Evolutionary conservation across 2,329 filamentous ascomycete genomes (phyloP).

Genomic region (Diaporthe sp.): DNA sequence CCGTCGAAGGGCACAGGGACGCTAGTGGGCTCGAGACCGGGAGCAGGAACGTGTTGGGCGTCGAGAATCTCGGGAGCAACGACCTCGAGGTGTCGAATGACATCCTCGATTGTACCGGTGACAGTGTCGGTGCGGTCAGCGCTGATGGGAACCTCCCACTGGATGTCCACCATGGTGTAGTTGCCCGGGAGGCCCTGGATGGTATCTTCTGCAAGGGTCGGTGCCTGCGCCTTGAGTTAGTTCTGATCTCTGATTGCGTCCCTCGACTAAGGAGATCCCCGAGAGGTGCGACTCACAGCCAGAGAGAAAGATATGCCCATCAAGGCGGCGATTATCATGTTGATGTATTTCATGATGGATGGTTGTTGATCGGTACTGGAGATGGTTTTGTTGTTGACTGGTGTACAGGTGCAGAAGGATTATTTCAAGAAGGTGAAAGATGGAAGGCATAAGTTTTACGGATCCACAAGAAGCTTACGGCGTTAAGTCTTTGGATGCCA

Average conservation of each 20-base stretch:
- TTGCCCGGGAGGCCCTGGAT: background rate
- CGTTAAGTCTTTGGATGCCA: background rate
- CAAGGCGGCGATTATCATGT: background rate
- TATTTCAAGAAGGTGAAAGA: background rate
- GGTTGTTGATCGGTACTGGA: background rate
- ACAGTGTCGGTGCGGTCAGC: background rate
- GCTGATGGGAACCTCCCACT: slow-evolving; percentile 5
- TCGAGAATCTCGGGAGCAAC: background rate
- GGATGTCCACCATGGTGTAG: background rate
- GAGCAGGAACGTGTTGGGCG: background rate
- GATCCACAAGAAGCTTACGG: background rate
- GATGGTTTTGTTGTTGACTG: background rate
- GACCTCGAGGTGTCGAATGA: background rate
- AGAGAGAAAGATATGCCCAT: background rate
- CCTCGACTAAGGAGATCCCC: no score
- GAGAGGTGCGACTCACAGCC: background rate
- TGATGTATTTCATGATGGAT: background rate
- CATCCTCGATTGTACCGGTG: slow-evolving; percentile 5
- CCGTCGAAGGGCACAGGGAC: background rate
- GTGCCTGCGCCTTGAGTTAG: background rate
- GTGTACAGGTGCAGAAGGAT: background rate
- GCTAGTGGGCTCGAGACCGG: no score
- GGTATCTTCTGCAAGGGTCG: background rate
- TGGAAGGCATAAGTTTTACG: background rate
- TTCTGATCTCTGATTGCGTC: no score